These are phyloP conservation scores for Colletotrichum nymphaeae DNA, from an alignment of 2,329 filamentous ascomycete genomes.

Conservation along the genomic window DNA sequence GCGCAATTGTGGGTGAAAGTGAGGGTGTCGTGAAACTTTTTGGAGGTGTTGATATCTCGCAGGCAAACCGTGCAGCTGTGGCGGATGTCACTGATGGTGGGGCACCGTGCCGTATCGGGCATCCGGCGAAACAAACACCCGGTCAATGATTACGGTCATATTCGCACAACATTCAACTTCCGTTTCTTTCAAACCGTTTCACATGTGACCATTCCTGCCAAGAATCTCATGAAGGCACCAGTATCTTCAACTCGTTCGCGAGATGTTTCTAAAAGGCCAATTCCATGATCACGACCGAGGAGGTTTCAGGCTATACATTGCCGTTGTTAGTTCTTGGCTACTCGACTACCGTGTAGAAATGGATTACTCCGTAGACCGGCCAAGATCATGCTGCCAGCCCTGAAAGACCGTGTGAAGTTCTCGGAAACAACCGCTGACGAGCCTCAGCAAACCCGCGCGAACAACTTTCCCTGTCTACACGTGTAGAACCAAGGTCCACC, in stretches of 20 bases:
- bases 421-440: neutral
- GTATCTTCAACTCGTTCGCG: neutral
- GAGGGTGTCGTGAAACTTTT: slow-evolving; percentile 11
- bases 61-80: neutral
- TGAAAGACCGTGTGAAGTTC: neutral
- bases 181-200: neutral
- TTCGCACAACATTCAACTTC: neutral
- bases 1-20: neutral
- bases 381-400: neutral
- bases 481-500: slow-evolving; percentile 9
- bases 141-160: neutral
- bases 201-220: neutral
- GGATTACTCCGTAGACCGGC: too few relatives aligned
- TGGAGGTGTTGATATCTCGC: neutral
- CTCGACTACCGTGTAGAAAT: neutral
- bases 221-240: neutral
- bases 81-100: slow-evolving; percentile 19
- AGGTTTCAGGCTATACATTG: neutral
- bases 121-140: neutral
- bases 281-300: neutral
- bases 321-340: neutral
- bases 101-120: neutral
- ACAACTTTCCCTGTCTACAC: slow-evolving; percentile 13
- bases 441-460: neutral
- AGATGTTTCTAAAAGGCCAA: neutral